phyloP scores from a whole-genome alignment of 176 grass and related monocot species.

The Juncus inflexus region DNA sequence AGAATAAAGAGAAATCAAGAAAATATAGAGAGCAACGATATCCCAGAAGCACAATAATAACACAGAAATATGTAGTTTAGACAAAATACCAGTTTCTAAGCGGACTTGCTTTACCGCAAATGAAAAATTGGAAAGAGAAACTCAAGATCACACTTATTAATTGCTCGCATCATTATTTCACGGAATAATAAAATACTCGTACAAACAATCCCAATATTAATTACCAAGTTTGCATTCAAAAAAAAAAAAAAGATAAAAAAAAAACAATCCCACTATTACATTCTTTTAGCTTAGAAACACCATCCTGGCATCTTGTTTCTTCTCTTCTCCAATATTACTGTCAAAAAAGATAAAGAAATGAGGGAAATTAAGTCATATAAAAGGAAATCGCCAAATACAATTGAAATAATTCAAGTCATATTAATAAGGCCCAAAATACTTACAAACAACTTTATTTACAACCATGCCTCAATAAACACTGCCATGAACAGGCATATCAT shows the following conservation, averaged over 20 bases:
- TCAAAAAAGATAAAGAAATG: background rate
- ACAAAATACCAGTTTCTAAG: background rate
- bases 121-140: background rate
- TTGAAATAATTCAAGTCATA: no score
- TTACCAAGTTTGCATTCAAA: background rate
- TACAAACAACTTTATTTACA: background rate
- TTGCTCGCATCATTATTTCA: slow-evolving; percentile 2
- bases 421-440: no score
- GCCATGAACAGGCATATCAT: slow-evolving; percentile 35
- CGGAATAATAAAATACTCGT: background rate
- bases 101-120: background rate
- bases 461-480: slow-evolving; percentile 22
- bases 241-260: background rate
- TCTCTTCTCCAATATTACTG: slow-evolving; percentile 3
- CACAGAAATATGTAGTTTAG: background rate
- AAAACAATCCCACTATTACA: background rate
- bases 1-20: no score
- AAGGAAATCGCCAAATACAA: no score
- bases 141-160: background rate
- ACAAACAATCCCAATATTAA: background rate
- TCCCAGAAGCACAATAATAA: background rate
- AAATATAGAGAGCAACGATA: no score
- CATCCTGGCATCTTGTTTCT: background rate
- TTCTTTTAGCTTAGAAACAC: no score
- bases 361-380: background rate